These are phyloP conservation scores for Boletus rufocinnamomeus DNA, from an alignment of 768 basidiomycete genomes.

Conservation along the genomic window DNA sequence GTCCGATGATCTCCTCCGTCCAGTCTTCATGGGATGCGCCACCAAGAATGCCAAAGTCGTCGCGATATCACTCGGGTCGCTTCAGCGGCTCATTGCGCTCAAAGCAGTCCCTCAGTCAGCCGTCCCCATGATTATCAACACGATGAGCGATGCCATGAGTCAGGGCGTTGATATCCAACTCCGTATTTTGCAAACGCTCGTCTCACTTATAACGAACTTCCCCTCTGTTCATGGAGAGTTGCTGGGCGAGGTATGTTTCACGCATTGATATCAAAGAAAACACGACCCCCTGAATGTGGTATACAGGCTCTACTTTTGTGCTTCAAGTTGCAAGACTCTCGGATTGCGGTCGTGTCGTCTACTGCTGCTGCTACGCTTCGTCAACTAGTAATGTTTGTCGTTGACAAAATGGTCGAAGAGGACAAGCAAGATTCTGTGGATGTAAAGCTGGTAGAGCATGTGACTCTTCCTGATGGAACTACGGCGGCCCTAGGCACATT, in stretches of 20 bases:
- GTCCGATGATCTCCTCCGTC: conserved; percentile 77
- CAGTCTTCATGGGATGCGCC: conserved; percentile 92
- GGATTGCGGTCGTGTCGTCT: conserved; percentile 94
- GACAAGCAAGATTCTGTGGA: conserved; percentile 47
- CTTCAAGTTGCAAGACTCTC: conserved; percentile 93
- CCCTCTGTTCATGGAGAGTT: conserved; percentile 75
- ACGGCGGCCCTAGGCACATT: conserved; percentile 68
- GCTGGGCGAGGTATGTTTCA: conserved; percentile 71
- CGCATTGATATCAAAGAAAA: background rate
- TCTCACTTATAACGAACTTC: conserved; percentile 90
- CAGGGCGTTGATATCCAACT: conserved; percentile 98
- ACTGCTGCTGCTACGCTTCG: conserved; percentile 96
- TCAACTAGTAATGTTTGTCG: conserved; percentile 96
- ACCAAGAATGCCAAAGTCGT: conserved; percentile 95
- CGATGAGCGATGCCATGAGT: conserved; percentile 83
- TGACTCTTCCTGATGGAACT: conserved; percentile 68
- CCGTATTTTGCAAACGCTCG: conserved; percentile 87
- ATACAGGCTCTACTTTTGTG: conserved; percentile 84
- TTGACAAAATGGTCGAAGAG: conserved; percentile 89
- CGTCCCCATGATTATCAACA: conserved; percentile 77
- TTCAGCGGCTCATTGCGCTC: conserved; percentile 87
- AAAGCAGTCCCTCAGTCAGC: conserved; percentile 82
- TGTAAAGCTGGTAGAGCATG: conserved; percentile 33
- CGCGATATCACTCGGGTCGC: conserved; percentile 85
- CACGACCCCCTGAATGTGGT: background rate